These are phyloP conservation scores for Collybia nuda DNA, from an alignment of 768 basidiomycete genomes.

Conservation along the genomic window DNA sequence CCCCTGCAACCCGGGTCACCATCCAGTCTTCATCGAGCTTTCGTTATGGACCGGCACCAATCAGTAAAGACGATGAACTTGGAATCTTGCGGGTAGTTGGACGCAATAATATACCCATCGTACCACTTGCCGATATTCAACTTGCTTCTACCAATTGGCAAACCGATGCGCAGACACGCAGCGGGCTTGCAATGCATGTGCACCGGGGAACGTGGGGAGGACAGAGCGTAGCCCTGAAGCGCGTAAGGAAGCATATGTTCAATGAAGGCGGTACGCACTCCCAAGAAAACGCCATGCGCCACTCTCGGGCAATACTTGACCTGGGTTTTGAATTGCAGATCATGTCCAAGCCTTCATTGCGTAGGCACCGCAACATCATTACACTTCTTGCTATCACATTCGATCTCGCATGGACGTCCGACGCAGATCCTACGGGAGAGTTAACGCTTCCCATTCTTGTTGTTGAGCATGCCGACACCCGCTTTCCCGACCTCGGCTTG, in stretches of 20 bases:
- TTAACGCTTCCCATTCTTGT: neutral
- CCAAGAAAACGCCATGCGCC: neutral
- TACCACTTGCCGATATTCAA: neutral
- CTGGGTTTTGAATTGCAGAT: constrained; percentile 4
- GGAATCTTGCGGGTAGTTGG: constrained; percentile 5
- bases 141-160: neutral
- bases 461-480: constrained; percentile 2
- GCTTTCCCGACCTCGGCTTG: constrained; percentile 1
- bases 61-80: neutral
- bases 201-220: neutral
- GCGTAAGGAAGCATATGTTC: neutral
- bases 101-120: constrained; percentile 1
- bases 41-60: neutral
- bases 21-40: neutral
- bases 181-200: neutral
- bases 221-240: constrained; percentile 1
- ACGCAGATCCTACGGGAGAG: neutral
- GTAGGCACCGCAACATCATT: constrained; percentile 2
- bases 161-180: neutral
- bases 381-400: constrained; percentile 3
- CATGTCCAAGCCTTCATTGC: constrained; percentile 1
- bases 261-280: neutral
- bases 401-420: neutral
- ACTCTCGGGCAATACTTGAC: neutral
- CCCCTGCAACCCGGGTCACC: neutral